phyloP scores from a whole-genome alignment of 1,284 basidiomycete species.

The Somion occarium region DNA sequence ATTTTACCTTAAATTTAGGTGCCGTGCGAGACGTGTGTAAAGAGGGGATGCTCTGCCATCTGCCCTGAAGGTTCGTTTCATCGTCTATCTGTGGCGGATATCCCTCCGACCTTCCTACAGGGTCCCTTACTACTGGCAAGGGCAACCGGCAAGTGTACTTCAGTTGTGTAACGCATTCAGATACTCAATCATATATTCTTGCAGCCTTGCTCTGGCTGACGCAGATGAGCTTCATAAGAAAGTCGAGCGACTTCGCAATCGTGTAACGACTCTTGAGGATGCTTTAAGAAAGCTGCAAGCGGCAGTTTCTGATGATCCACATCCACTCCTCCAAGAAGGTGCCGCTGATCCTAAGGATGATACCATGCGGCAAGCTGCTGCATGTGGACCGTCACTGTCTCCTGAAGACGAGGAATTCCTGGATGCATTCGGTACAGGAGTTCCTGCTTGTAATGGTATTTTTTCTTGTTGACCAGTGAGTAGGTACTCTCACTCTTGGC shows the following conservation, averaged over 20 bases:
- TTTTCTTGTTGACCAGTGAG: background rate
- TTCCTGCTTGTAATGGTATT: background rate
- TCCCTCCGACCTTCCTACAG: constrained; percentile 25
- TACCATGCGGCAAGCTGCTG: constrained; percentile 5
- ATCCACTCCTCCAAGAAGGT: constrained; percentile 37
- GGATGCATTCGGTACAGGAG: constrained; percentile 48
- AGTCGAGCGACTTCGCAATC: constrained; percentile 47
- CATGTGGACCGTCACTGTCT: constrained; percentile 11
- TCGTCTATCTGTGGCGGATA: background rate
- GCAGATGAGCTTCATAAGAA: constrained; percentile 64
- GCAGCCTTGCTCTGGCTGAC: constrained; percentile 55
- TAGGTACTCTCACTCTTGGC: constrained; percentile 58
- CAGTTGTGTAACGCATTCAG: background rate
- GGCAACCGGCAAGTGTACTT: constrained; percentile 31
- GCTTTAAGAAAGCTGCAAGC: constrained; percentile 47
- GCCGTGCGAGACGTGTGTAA: constrained; percentile 68
- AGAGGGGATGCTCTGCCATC: constrained; percentile 63
- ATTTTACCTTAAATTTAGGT: constrained; percentile 36
- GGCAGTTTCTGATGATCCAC: constrained; percentile 39
- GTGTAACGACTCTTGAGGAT: constrained; percentile 55
- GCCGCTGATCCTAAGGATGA: constrained; percentile 11
- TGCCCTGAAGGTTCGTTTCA: constrained; percentile 57
- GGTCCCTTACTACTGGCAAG: constrained; percentile 54
- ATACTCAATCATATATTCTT: background rate
- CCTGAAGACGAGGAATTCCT: constrained; percentile 43